Base-by-base conservation (phyloP, 371 early-diverging fungal genomes). In the Mortierella sp. region DNA sequence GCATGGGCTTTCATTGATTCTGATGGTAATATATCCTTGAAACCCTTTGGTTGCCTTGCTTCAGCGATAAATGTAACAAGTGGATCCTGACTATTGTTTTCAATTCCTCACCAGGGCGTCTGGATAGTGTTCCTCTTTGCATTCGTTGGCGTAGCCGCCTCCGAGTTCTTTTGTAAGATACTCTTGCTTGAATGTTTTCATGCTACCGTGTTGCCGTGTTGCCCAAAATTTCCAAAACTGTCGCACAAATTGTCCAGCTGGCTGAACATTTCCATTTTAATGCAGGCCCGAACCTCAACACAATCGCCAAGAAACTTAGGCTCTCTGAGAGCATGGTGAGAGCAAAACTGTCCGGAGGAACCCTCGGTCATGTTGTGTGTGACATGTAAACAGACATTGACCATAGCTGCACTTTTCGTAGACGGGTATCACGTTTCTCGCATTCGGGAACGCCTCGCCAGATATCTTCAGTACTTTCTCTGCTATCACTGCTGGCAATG, bases 381-480 rank as follows among this genome's bases (percentile, higher is more conserved):
- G n/a, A n/a, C n/a, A n/a, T n/a, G n/a, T n/a, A n/a, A n/a, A n/a
- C n/a, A n/a, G n/a, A n/a, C n/a, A n/a, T n/a, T n/a, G n/a, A n/a
- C n/a, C n/a, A n/a, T n/a, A n/a, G n/a, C 22, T 39, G 37, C 22
- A 13, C 14, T 27, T 29, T 19, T 49, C 22, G 17, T 79, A 88
- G 83, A 93, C 94, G 2, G 94, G 94, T 5, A 94, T 94, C 7
- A 93, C 94, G 5, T 86, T 94, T 74, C 74, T 94, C 24, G 94
- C 94, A 0, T 83, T 94, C 24, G 94, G 94, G 16, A 94, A 94
- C 65, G 94, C 92, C 16, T 90, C 91, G n/a, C 94, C 94, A 4
- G 94, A 94, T 60, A 65, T 94, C 37, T 91, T 94, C 57, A 85
- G 91, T 17, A 94, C 92, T 0, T 91, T 92, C 60, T 89, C 89